Base-by-base conservation (phyloP, 352 stramenopile species). In the Pythium insidiosum region DNA sequence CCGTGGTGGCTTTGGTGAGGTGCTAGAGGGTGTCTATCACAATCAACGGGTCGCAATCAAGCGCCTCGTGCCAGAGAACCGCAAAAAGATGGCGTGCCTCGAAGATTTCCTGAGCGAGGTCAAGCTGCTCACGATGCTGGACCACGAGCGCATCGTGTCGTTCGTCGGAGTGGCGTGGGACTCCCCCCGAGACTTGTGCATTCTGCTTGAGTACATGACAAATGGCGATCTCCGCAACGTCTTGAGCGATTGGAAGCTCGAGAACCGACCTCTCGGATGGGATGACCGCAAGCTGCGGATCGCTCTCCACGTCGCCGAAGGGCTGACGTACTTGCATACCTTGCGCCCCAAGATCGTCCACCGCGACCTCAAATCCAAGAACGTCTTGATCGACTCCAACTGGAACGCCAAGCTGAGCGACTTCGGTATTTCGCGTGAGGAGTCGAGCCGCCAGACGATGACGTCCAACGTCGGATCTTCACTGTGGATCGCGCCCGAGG, bases 291-390 rank as follows among this genome's bases (percentile, higher is more conserved):
- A 87, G 31, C 53, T 79, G 18, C 54, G 53, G 13, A 68, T 88
- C 6, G 71, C 67, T 11, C 47, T 79, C 28, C 65, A 85, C 40
- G 60, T 88, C 7, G 61, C 69, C 2, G 57, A 82, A 35, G 72
- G 62, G 23, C 63, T 88, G 11, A 70, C 58, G 16, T 88, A 85
- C 30, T 47, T 88, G 26, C 75, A 88, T 47, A 71, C 67, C 25
- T 55, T 82, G 31, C 54, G 35, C 53, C 68, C 59, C 35, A 65
- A 65, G 30, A 50, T 81, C 19, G 35, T 69, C 12, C 68, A 77
- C 26, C 62, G 65, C 15, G 61, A 74, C 18, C 53, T 80, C 19
- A 67, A 65, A 18, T 73, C 66, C 25, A 65, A 54, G 39, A 81
- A 81, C 53, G 66, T 81, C 28, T 31, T 82, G 38, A 33, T 77